These are phyloP conservation scores for Zychaea mexicana DNA, from an alignment of 371 early-diverging fungal genomes.

Conservation along the genomic window DNA sequence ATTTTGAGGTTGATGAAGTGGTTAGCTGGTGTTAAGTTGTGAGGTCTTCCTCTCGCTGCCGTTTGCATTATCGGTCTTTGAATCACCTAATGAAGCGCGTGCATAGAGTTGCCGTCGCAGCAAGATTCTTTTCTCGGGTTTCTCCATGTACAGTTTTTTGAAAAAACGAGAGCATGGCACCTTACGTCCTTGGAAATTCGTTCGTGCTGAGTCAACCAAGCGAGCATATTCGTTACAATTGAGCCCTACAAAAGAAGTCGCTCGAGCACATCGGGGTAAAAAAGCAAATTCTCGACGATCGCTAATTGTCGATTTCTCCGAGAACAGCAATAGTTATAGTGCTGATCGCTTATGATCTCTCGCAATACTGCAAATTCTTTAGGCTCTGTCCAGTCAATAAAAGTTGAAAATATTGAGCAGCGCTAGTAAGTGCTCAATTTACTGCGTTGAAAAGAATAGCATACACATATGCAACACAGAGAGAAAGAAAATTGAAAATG, in stretches of 20 bases:
- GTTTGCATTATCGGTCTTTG: not conserved
- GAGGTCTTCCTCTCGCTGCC: not conserved
- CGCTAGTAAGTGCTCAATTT: conserved; percentile 52
- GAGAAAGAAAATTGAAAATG: not conserved
- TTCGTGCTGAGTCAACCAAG: conserved; percentile 41
- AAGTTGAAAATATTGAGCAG: conserved; percentile 59
- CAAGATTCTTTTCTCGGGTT: not conserved
- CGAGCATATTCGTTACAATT: conserved; percentile 35
- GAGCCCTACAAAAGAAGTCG: conserved; percentile 38
- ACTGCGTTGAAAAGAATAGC: not conserved
- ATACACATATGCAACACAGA: not conserved
- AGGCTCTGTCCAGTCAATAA: conserved; percentile 59
- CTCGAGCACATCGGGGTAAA: conserved; percentile 40
- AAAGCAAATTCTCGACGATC: not conserved
- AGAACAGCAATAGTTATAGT: not conserved
- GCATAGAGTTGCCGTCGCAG: not conserved
- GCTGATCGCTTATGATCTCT: not conserved
- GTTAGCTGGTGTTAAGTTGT: no score
- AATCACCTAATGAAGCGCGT: not conserved
- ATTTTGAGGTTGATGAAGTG: no score
- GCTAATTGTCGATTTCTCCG: not conserved
- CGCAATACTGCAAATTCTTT: not conserved
- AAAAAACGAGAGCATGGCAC: conserved; percentile 38
- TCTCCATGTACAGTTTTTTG: conserved; percentile 35
- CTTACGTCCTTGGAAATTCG: conserved; percentile 27